Base-by-base conservation (phyloP, 192 early-diverging fungal species). In the Pecoramyces ruminantium region DNA sequence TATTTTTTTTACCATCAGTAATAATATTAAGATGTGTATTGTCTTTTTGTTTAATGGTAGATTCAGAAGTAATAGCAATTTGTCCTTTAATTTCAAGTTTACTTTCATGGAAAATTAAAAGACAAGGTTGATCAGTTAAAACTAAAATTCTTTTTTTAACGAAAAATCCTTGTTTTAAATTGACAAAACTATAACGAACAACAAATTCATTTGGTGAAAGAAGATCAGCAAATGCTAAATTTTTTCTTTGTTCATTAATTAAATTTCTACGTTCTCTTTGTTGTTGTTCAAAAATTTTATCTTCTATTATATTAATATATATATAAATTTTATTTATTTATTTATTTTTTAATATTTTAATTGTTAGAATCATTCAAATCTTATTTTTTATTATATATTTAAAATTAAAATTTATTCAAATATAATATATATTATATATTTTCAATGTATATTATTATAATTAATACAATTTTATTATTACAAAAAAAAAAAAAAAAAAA, bases 41-140 rank as follows among this genome's bases (percentile, higher is more conserved):
- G 21, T 51, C 42, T 51, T 51, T 51, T 51, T 51, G 42, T 21
- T 51, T 51, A 2, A 51, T 21, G 0, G 42, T 51, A 4, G 42
- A 51, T 51, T 51, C 42, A 2, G 42, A 51, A 4, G 42, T 51
- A 4, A 51, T 21, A 21, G 42, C 42, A 4, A 51, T 6, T 51
- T 51, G 42, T 21, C 86, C 88, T 34, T 90, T 88, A 29, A 86
- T 78, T 51, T 82, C 79, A 58, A 85, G 85, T 81, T 90, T 87
- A 27, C 86, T 87, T 81, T 90, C 86, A 67, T 93, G 92, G 79
- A 90, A 87, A 79, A 92, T 92, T 4, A 89, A 79, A 77, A 94
- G 83, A 9, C 93, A 87, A 34, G 92, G 92, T 38, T 85, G 83
- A 80, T 93, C 91, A 2, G 92, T 93, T 78, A 94, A 83, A n/a